Percentiles rank a stretch among this genome's conserved stretches.
These are phyloP conservation scores for Tricholoma sp. DNA, from an alignment of 768 basidiomycete species.

Conservation along the genomic window DNA sequence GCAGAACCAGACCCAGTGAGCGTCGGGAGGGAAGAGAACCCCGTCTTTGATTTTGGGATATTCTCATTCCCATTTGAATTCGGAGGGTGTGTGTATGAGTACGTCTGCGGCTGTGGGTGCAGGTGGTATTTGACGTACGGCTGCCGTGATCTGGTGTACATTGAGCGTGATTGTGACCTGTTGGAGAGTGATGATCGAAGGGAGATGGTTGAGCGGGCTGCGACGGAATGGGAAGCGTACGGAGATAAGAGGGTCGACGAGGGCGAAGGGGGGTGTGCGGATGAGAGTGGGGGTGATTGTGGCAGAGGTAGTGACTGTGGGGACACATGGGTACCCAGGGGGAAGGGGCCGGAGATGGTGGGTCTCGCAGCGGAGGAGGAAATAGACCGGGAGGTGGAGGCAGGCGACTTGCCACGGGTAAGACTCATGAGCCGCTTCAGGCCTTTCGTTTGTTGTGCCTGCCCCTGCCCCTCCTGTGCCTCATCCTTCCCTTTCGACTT, in stretches of 20 bases:
- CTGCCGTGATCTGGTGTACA: not conserved
- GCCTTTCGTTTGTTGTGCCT: slow-evolving; percentile 11
- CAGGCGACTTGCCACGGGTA: slow-evolving; percentile 15
- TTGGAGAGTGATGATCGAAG: slow-evolving; percentile 7
- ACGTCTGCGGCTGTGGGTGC: slow-evolving; percentile 8
- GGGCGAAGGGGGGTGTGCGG: slow-evolving; percentile 3
- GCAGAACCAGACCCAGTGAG: slow-evolving; percentile 8
- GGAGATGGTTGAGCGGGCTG: slow-evolving; percentile 4
- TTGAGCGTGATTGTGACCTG: not conserved
- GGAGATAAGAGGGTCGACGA: slow-evolving; percentile 1
- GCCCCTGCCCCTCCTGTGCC: slow-evolving; percentile 4
- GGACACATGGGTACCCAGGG: slow-evolving; percentile 29
- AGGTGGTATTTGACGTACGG: slow-evolving; percentile 8
- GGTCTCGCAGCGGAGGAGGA: slow-evolving; percentile 23
- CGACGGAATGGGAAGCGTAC: not conserved
- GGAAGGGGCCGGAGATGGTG: slow-evolving; percentile 42
- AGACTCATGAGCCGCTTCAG: slow-evolving; percentile 33
- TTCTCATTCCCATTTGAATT: not conserved
- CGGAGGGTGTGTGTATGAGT: not conserved
- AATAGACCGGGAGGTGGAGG: not conserved
- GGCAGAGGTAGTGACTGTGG: slow-evolving; percentile 7
- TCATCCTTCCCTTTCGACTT: slow-evolving; percentile 7
- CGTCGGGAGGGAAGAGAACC: not conserved
- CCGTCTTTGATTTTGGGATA: slow-evolving; percentile 1
- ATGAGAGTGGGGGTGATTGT: slow-evolving; percentile 9